Evolutionary conservation across 208 protist genomes (phyloP).

Genomic region (Leptomonas seymouri): DNA sequence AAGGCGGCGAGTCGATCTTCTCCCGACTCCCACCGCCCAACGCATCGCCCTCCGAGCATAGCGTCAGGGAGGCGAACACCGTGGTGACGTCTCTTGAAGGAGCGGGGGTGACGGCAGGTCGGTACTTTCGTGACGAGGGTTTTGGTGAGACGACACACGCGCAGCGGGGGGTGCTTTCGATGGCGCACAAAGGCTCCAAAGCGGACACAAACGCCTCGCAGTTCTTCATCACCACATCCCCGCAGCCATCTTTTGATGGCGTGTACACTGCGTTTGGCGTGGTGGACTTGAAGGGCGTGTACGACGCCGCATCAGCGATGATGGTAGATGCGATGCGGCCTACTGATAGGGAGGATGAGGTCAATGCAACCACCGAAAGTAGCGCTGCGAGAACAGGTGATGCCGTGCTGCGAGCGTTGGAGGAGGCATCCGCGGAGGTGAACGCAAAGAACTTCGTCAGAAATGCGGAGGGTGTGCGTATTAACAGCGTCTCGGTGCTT

Average conservation of each 20-base stretch:
- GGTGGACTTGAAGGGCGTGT: slow-evolving; percentile 61
- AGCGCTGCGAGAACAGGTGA: slow-evolving; percentile 43
- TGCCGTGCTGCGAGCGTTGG: slow-evolving; percentile 53
- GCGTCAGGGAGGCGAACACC: neutral
- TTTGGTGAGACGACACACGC: slow-evolving; percentile 92
- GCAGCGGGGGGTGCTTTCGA: slow-evolving; percentile 91
- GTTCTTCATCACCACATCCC: slow-evolving; percentile 83
- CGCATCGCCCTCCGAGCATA: neutral
- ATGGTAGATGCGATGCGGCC: slow-evolving; percentile 7
- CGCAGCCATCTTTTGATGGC: slow-evolving; percentile 70
- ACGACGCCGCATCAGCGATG: slow-evolving; percentile 6
- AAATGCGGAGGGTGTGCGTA: slow-evolving; percentile 40
- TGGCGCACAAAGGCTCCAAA: slow-evolving; percentile 94
- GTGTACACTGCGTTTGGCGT: slow-evolving; percentile 97
- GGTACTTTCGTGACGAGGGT: slow-evolving; percentile 85
- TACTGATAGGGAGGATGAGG: neutral
- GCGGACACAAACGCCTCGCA: slow-evolving; percentile 91
- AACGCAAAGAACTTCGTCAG: slow-evolving; percentile 68
- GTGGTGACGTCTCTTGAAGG: slow-evolving; percentile 5
- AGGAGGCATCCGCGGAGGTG: slow-evolving; percentile 37
- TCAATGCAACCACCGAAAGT: neutral
- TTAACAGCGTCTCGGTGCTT: slow-evolving; percentile 58
- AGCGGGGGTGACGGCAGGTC: slow-evolving; percentile 17
- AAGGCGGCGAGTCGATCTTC: slow-evolving; percentile 95
- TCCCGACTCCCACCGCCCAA: slow-evolving; percentile 20